These are phyloP conservation scores for Nakazawaea wyomingensis DNA, from an alignment of 805 yeast genomes.

Conservation along the genomic window DNA sequence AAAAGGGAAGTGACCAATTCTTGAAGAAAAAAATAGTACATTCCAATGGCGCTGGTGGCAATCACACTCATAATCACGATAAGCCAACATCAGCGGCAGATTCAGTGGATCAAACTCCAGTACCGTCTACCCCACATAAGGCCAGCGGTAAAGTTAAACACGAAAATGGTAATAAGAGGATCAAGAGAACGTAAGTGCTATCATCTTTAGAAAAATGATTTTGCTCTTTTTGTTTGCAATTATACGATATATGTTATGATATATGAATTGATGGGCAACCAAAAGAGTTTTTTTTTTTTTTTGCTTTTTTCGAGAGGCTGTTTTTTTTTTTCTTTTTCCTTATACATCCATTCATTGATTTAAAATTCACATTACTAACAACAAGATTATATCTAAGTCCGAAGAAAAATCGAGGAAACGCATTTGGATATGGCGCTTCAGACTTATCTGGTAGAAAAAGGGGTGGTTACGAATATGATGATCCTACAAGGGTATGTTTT, in stretches of 20 bases:
- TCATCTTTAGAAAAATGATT: too few relatives aligned
- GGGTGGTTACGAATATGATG: constrained; percentile 23
- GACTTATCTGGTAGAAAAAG: constrained; percentile 28
- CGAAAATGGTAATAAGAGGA: constrained; percentile 1
- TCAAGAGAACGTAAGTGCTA: constrained; percentile 13
- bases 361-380: too few relatives aligned
- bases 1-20: constrained; percentile 17
- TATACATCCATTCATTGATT: too few relatives aligned
- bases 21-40: constrained; percentile 13
- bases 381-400: constrained; percentile 3
- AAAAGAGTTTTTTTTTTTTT: too few relatives aligned
- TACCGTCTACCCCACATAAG: constrained; percentile 13
- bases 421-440: constrained; percentile 37
- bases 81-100: not conserved
- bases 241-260: too few relatives aligned
- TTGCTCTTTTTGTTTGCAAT: too few relatives aligned
- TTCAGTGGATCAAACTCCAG: too few relatives aligned
- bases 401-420: constrained; percentile 22
- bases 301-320: not conserved
- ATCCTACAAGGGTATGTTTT: constrained; percentile 26
- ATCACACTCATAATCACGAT: too few relatives aligned
- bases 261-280: too few relatives aligned
- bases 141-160: not conserved
- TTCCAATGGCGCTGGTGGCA: too few relatives aligned
- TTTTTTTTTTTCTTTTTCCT: not conserved